These are phyloP conservation scores for Cytospora piceicola DNA, from an alignment of 2,329 filamentous ascomycete species.

Conservation along the genomic window DNA sequence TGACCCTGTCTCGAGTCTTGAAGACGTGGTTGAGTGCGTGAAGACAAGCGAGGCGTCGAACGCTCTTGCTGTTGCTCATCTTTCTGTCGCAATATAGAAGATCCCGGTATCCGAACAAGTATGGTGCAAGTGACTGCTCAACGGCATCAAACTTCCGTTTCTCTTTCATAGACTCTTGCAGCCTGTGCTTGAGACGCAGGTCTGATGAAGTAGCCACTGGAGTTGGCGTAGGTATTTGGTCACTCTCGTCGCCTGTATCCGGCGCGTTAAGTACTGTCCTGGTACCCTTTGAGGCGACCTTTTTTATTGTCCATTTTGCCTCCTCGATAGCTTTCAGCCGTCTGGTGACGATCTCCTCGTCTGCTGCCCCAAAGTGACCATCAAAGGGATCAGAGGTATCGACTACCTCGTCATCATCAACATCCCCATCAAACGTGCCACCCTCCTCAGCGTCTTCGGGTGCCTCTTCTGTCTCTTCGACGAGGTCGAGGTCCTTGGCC, in stretches of 20 bases:
- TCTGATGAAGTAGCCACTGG: slow-evolving; percentile 47
- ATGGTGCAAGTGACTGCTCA: slow-evolving; percentile 68
- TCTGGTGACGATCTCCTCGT: slow-evolving; percentile 62
- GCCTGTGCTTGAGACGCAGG: slow-evolving; percentile 71
- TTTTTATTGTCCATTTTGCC: slow-evolving; percentile 56
- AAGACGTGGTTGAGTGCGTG: slow-evolving; percentile 92
- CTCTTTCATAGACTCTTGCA: slow-evolving; percentile 59
- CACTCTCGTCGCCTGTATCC: slow-evolving; percentile 40
- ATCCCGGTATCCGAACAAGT: slow-evolving; percentile 83
- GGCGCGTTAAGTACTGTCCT: slow-evolving; percentile 55
- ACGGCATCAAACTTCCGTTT: slow-evolving; percentile 61
- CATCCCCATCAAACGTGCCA: slow-evolving; percentile 44
- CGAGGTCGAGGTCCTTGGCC: slow-evolving; percentile 45
- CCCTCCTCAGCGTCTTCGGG: slow-evolving; percentile 42
- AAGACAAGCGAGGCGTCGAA: slow-evolving; percentile 75
- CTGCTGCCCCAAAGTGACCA: slow-evolving; percentile 72
- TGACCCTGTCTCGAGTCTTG: slow-evolving; percentile 88
- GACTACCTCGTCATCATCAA: slow-evolving; percentile 50
- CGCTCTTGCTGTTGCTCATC: slow-evolving; percentile 65
- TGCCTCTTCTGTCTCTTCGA: slow-evolving; percentile 50
- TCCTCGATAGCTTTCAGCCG: slow-evolving; percentile 56
- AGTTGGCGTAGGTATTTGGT: slow-evolving; percentile 41
- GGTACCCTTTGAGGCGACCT: slow-evolving; percentile 50
- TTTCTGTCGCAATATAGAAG: slow-evolving; percentile 76
- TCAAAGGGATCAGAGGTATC: slow-evolving; percentile 73